Base-by-base conservation (phyloP, 305 asterid species). In the Rubia balearica region DNA sequence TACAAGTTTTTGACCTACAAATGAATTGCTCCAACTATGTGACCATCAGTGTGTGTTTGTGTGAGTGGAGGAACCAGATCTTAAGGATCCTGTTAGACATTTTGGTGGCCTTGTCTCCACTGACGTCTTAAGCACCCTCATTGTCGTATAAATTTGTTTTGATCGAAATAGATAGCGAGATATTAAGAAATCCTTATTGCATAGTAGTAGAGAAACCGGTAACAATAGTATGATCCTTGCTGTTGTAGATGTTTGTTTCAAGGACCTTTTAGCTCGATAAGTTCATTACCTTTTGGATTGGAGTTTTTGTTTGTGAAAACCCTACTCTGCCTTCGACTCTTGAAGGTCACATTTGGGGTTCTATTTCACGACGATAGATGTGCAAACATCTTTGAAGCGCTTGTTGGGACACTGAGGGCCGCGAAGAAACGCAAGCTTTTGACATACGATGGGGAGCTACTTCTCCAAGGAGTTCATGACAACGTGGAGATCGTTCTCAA, bases 361-460 rank as follows among this genome's bases (percentile, higher is more conserved):
- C 82, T 94, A n/a, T 94, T 94, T 69, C 75, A 88, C 17, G 99
- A 94, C 53, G 98, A 94, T 65, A 77, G 83, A 78, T 94, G 99
- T 64, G 99, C 98, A 41, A 94, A 94, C 92, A 87, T 94, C 80
- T 94, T 94, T 73, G 99, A 94, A 83, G 99, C 99, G 69, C 88
- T 94, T 36, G 99, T 94, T 60, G 99, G 99, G 71, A 94, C 99
- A 43, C 38, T 94, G 67, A 95, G 98, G 24, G 99, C 99, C 45
- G 99, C 96, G 0, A 94, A 94, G 86, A 94, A 72, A 76, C 91
- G 97, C 67, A 91, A 91, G 70, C 5, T 91, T 30, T 41, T 94
- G 27, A 81, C 97, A 2, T 94, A 94, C 42, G 98, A 94, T 24
- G 98, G 99, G 38, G 99, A 94, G 77, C 78, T 94, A 46, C 87